phyloP scores from a whole-genome alignment of 2,329 filamentous ascomycete genomes.

The Gliomastix tumulicola region DNA sequence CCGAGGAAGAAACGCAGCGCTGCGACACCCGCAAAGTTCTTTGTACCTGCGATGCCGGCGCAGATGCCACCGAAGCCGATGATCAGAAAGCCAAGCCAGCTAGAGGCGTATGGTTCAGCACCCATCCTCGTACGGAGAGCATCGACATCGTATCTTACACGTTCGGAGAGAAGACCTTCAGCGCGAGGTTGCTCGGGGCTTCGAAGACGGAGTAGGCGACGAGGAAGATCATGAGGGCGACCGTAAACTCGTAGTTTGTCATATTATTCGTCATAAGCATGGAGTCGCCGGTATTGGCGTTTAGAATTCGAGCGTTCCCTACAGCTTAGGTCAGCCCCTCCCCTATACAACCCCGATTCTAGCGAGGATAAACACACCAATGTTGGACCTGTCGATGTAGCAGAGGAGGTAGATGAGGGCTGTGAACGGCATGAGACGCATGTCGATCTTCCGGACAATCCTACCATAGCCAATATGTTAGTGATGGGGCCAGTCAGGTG shows the following conservation, averaged over 20 bases:
- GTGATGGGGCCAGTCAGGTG: too few relatives aligned
- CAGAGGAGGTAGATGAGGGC: neutral
- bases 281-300: constrained; percentile 23
- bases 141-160: too few relatives aligned
- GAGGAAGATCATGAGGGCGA: constrained; percentile 27
- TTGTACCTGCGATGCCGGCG: constrained; percentile 27
- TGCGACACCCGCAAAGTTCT: constrained; percentile 12
- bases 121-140: too few relatives aligned
- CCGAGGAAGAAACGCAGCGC: constrained; percentile 39
- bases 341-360: too few relatives aligned
- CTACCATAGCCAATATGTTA: too few relatives aligned
- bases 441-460: neutral
- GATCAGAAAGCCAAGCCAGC: constrained; percentile 50
- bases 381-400: neutral
- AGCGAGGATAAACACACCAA: neutral
- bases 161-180: constrained; percentile 10
- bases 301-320: constrained; percentile 31
- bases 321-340: too few relatives aligned
- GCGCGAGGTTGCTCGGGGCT: constrained; percentile 12
- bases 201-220: constrained; percentile 16
- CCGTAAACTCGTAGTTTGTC: constrained; percentile 19
- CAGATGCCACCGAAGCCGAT: constrained; percentile 33
- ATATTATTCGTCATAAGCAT: constrained; percentile 23
- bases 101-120: constrained; percentile 49
- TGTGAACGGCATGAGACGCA: neutral